A percentile compares a stretch with the other conserved stretches of the same genome.
Evolutionary conservation across 2,329 filamentous ascomycete species (phyloP).

Genomic region (Ascochyta fabae): DNA sequence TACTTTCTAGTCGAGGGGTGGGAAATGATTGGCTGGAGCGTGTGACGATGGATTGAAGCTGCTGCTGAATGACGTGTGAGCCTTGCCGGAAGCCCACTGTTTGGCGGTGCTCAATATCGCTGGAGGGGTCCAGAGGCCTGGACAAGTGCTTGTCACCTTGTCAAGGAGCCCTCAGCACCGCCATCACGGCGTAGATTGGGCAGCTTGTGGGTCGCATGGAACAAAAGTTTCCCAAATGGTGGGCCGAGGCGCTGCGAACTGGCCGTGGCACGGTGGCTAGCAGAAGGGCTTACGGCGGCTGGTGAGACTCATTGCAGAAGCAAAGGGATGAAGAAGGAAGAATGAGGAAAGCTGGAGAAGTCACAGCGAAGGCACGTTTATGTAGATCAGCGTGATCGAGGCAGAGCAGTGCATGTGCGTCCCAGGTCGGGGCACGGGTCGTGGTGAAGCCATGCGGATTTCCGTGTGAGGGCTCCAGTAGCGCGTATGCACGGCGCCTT

Average conservation of each 20-base stretch:
- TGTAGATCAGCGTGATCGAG: slow-evolving; percentile 13
- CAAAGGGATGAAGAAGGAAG: slow-evolving; percentile 10
- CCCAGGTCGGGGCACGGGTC: slow-evolving; percentile 6
- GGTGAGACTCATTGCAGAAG: slow-evolving; percentile 3
- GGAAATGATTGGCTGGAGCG: slow-evolving; percentile 19
- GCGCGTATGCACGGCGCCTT: slow-evolving; percentile 18
- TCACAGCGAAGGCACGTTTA: slow-evolving; percentile 3
- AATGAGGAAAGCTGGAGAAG: slow-evolving; percentile 3
- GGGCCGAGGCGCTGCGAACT: slow-evolving; percentile 21
- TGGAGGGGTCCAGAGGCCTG: slow-evolving; percentile 21
- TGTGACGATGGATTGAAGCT: slow-evolving; percentile 18
- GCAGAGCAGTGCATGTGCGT: slow-evolving; percentile 16
- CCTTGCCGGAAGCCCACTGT: slow-evolving; percentile 18
- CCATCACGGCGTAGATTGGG: slow-evolving; percentile 49
- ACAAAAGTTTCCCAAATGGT: slow-evolving; percentile 9
- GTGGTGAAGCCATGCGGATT: slow-evolving; percentile 15
- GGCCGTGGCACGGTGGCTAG: slow-evolving; percentile 23
- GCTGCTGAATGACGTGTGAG: slow-evolving; percentile 37
- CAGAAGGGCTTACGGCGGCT: slow-evolving; percentile 16
- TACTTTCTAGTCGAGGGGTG: slow-evolving; percentile 17
- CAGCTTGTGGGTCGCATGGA: slow-evolving; percentile 23
- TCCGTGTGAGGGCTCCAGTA: slow-evolving; percentile 13
- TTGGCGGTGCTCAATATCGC: slow-evolving; percentile 22
- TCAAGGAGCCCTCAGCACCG: slow-evolving; percentile 71
- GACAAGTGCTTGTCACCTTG: slow-evolving; percentile 54